Conservation (phyloP, 495 filamentous ascomycete genomes). For the Letharia lupina region DNA sequence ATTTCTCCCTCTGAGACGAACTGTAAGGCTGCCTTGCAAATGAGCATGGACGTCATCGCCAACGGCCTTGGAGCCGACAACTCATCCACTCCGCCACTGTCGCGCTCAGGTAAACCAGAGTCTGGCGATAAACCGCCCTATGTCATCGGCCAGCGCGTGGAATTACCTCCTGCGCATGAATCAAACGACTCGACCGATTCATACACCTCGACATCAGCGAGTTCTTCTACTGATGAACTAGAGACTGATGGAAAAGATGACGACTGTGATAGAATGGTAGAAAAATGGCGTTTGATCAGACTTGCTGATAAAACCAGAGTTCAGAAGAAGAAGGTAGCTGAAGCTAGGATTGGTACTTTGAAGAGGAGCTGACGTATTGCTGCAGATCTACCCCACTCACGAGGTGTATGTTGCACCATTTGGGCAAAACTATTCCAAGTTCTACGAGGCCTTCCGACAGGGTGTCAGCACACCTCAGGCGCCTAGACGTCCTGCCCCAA, state of each 20-base stretch:
- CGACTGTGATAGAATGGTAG: neutral
- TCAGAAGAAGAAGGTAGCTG: neutral
- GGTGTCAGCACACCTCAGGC: neutral
- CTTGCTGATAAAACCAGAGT: neutral
- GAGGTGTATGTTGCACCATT: neutral
- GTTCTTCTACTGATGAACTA: neutral
- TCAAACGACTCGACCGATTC: neutral
- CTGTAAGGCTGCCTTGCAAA: neutral
- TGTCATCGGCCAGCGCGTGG: neutral
- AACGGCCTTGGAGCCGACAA: neutral
- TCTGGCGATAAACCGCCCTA: neutral
- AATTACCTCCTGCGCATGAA: neutral
- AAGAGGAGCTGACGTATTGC: neutral
- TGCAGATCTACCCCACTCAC: neutral
- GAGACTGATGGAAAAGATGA: neutral
- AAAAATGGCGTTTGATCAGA: conserved; percentile 1
- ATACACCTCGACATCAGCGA: neutral
- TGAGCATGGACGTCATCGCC: neutral
- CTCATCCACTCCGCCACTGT: neutral
- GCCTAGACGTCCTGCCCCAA: neutral
- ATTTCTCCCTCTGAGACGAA: neutral
- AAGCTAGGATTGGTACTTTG: neutral
- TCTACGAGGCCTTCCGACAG: neutral
- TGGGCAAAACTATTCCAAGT: neutral
- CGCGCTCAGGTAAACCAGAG: neutral